Evolutionary conservation across 768 basidiomycete genomes (phyloP).

Genomic region (Zangia roseola): DNA sequence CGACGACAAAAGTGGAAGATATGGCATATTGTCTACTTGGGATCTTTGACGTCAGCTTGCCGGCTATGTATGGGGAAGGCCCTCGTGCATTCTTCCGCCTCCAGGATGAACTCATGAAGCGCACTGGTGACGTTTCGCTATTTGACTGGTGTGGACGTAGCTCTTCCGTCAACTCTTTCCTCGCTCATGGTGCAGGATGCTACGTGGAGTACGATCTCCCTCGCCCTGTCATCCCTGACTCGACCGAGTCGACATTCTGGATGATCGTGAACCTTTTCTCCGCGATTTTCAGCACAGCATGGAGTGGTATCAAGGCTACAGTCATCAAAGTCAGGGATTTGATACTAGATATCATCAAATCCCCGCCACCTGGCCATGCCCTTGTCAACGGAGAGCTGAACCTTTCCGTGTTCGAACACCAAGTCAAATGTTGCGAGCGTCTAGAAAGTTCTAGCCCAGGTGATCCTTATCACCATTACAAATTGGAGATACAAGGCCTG

Average conservation of each 20-base stretch:
- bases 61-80: conserved; percentile 29
- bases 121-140: conserved; percentile 21
- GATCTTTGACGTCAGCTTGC: conserved; percentile 28
- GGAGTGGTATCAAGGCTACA: conserved; percentile 9
- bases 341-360: conserved; percentile 6
- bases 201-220: conserved; percentile 10
- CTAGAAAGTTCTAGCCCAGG: background rate
- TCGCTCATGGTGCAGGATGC: conserved; percentile 19
- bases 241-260: conserved; percentile 5
- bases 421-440: conserved; percentile 9
- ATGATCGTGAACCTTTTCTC: conserved; percentile 15
- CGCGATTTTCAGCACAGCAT: conserved; percentile 5
- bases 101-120: conserved; percentile 29
- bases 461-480: conserved; percentile 5
- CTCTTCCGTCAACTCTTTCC: conserved; percentile 23
- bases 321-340: background rate
- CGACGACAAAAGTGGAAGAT: conserved; percentile 29
- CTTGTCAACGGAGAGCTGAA: conserved; percentile 26
- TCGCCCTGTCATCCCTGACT: conserved; percentile 1
- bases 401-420: conserved; percentile 22
- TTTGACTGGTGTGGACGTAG: conserved; percentile 26
- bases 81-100: conserved; percentile 27
- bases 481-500: conserved; percentile 12
- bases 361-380: conserved; percentile 17
- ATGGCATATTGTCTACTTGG: conserved; percentile 32